phyloP scores from a whole-genome alignment of 108 stramenopile genomes.

The Pseudonitzschia delicatissima region DNA sequence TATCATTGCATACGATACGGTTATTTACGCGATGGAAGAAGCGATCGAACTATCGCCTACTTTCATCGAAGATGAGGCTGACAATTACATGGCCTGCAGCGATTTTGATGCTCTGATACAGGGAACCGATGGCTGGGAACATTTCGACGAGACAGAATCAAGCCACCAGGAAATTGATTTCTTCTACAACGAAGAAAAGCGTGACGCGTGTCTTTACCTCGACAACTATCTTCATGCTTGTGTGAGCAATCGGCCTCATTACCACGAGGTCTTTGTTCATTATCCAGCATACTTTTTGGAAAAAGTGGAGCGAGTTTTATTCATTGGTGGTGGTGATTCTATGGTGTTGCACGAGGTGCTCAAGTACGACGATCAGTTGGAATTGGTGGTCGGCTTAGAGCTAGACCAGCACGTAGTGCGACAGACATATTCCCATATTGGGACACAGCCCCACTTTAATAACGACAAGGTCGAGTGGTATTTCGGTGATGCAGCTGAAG shows the following conservation, averaged over 20 bases:
- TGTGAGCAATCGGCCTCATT: constrained; percentile 65
- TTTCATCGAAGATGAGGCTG: neutral
- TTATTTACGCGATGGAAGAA: constrained; percentile 1
- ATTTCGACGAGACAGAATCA: neutral
- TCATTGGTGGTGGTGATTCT: constrained; percentile 47
- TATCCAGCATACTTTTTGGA: constrained; percentile 40
- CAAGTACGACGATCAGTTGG: constrained; percentile 42
- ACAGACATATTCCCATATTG: constrained; percentile 22
- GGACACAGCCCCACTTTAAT: constrained; percentile 47
- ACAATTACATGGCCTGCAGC: constrained; percentile 2
- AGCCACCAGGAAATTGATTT: constrained; percentile 25
- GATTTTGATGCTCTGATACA: neutral
- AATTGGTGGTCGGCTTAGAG: constrained; percentile 40
- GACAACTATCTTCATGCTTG: constrained; percentile 72
- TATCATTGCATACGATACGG: constrained; percentile 5
- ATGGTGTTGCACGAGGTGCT: constrained; percentile 48
- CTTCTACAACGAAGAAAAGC: constrained; percentile 9
- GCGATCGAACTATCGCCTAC: constrained; percentile 2
- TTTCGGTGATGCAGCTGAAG: constrained; percentile 27
- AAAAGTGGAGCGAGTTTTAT: constrained; percentile 26
- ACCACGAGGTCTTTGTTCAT: constrained; percentile 51
- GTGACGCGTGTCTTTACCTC: constrained; percentile 58
- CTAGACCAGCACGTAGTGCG: constrained; percentile 43
- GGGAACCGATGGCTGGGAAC: neutral
- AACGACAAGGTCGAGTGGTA: constrained; percentile 40